Evolutionary conservation across 108 stramenopile species (phyloP).

Genomic region (Skeletonema menzelii): DNA sequence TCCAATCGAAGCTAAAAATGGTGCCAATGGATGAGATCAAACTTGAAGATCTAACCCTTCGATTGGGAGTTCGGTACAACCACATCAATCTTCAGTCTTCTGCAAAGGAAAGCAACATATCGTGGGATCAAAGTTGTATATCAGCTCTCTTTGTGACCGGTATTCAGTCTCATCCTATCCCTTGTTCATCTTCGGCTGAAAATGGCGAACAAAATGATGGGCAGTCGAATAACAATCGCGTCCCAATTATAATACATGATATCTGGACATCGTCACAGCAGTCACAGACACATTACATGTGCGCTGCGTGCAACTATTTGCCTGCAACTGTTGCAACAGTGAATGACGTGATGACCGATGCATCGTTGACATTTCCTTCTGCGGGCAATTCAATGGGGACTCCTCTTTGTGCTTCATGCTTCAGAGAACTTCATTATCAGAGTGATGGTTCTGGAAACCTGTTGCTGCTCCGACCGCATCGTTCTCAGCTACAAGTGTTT

Average conservation of each 20-base stretch:
- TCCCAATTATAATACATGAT: neutral
- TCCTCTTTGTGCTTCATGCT: conserved; percentile 21
- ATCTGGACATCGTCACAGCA: conserved; percentile 3
- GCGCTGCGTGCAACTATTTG: neutral
- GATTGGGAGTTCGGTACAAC: conserved; percentile 72
- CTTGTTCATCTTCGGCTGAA: neutral
- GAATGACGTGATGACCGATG: neutral
- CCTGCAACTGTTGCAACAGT: conserved; percentile 3
- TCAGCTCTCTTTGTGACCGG: conserved; percentile 40
- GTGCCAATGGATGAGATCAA: conserved; percentile 50
- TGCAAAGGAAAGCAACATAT: neutral
- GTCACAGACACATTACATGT: neutral
- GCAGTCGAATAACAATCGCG: neutral
- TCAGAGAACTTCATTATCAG: conserved; percentile 22
- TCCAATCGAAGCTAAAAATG: conserved; percentile 12
- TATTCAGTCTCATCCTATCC: conserved; percentile 6
- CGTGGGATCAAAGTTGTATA: conserved; percentile 13
- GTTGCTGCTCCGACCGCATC: neutral
- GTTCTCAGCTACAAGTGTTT: neutral
- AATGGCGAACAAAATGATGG: neutral
- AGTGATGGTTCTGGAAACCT: neutral
- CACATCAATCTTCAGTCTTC: conserved; percentile 40
- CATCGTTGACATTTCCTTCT: neutral
- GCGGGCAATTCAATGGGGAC: neutral
- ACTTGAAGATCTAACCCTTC: conserved; percentile 59